Percentiles rank a stretch among this genome's conserved stretches.
These are phyloP conservation scores for Mercurialis annua DNA, from an alignment of 345 rosid species.

Conservation along the genomic window DNA sequence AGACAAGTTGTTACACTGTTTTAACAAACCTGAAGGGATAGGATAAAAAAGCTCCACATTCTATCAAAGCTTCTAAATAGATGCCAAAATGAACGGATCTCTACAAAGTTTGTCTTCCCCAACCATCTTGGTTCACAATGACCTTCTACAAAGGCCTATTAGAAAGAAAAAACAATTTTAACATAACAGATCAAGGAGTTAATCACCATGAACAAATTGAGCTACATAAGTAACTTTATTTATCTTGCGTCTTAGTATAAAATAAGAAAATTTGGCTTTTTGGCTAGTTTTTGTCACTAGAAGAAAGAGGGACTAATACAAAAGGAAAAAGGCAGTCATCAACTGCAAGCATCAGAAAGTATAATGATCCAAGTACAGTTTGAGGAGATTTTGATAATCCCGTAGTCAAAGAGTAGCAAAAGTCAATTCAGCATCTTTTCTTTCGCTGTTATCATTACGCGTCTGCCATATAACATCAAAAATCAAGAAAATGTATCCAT, in stretches of 20 bases:
- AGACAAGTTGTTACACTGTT: neutral
- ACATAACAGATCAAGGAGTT: neutral
- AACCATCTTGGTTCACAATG: slow-evolving; percentile 54
- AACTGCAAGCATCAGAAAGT: neutral
- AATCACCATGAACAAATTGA: slow-evolving; percentile 3
- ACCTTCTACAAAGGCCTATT: slow-evolving; percentile 48
- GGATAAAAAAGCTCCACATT: slow-evolving; percentile 90
- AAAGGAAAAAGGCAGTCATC: neutral
- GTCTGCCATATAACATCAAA: neutral
- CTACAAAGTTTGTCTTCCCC: slow-evolving; percentile 90
- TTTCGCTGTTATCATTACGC: neutral
- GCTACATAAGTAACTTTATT: neutral
- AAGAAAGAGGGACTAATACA: neutral
- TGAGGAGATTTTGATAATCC: neutral
- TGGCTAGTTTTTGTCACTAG: neutral
- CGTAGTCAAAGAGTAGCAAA: neutral
- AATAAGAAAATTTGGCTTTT: neutral
- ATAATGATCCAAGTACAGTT: neutral
- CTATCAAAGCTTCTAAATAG: slow-evolving; percentile 94
- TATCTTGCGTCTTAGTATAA: neutral
- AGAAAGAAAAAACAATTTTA: slow-evolving; percentile 14
- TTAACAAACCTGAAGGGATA: slow-evolving; percentile 79
- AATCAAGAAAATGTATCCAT: neutral
- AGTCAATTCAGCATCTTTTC: neutral
- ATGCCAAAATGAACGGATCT: slow-evolving; percentile 95